A percentile compares a stretch with the other conserved stretches of the same genome.
These are phyloP conservation scores for Penicillium digitatum DNA, from an alignment of 2,329 filamentous ascomycete species.

Conservation along the genomic window DNA sequence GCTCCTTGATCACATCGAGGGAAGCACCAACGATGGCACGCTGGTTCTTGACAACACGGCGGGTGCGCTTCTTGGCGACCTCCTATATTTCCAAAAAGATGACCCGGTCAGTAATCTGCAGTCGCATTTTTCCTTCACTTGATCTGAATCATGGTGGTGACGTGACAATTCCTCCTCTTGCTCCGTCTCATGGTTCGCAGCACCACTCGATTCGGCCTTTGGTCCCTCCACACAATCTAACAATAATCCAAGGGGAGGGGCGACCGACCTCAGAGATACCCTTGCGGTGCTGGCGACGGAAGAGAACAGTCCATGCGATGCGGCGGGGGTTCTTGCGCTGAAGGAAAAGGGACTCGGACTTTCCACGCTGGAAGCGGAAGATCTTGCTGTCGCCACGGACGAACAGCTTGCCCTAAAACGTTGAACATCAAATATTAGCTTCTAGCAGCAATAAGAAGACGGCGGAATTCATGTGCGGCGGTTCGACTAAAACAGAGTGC, in stretches of 20 bases:
- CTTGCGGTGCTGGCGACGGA: slow-evolving; percentile 99
- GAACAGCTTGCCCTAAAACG: slow-evolving; percentile 91
- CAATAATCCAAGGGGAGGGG: slow-evolving; percentile 23
- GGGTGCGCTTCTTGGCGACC: slow-evolving; percentile 99
- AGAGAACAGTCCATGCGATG: slow-evolving; percentile 97
- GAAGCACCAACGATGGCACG: slow-evolving; percentile 98
- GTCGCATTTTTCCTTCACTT: slow-evolving; percentile 8
- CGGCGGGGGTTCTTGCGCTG: slow-evolving; percentile 99
- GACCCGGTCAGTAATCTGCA: slow-evolving; percentile 27
- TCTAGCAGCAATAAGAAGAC: slow-evolving; percentile 1
- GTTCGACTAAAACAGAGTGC: slow-evolving; percentile 3
- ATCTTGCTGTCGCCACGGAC: slow-evolving; percentile 99
- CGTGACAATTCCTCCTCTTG: slow-evolving; percentile 14
- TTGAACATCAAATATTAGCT: slow-evolving; percentile 33
- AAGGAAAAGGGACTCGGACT: slow-evolving; percentile 99
- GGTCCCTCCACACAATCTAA: slow-evolving; percentile 12
- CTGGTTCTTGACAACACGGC: slow-evolving; percentile 97
- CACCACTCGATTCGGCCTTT: slow-evolving; percentile 6
- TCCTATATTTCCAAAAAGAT: slow-evolving; percentile 61
- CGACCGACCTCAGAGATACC: slow-evolving; percentile 97
- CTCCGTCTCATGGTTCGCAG: slow-evolving; percentile 3
- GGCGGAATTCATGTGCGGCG: slow-evolving; percentile 7
- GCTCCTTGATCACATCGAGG: slow-evolving; percentile 99
- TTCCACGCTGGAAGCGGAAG: slow-evolving; percentile 99
- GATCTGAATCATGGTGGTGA: slow-evolving; percentile 1